Conservation (phyloP, 306 rosid genomes). For the Vicia faba region DNA sequence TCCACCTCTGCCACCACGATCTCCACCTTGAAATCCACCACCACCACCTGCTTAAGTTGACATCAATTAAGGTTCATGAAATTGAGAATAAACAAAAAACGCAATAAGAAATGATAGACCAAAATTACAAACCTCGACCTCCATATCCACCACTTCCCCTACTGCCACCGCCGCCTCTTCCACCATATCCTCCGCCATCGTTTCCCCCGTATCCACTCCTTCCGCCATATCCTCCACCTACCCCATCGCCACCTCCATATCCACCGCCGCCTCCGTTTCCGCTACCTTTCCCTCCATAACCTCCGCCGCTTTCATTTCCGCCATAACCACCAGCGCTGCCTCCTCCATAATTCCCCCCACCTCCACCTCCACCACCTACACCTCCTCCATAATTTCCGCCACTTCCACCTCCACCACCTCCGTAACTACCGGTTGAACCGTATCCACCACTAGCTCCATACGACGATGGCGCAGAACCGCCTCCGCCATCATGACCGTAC, state of each 20-base stretch:
- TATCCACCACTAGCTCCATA: constrained; percentile 68
- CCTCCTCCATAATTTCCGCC: constrained; percentile 20
- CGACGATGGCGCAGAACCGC: constrained; percentile 64
- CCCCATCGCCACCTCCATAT: constrained; percentile 33
- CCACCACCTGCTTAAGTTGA: constrained; percentile 58
- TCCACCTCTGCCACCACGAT: constrained; percentile 61
- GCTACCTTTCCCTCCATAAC: constrained; percentile 46
- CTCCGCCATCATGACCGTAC: constrained; percentile 85
- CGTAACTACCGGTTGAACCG: constrained; percentile 50
- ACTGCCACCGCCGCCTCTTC: constrained; percentile 34
- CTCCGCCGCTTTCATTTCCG: constrained; percentile 45
- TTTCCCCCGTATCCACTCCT: constrained; percentile 54
- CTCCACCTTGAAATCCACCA: constrained; percentile 82
- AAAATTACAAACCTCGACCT: constrained; percentile 70
- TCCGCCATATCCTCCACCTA: constrained; percentile 47
- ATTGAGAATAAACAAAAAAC: not conserved
- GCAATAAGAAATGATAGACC: not conserved
- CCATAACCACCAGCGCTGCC: constrained; percentile 44
- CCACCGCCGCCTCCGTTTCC: constrained; percentile 36
- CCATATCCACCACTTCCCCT: constrained; percentile 60
- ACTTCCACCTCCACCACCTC: constrained; percentile 36
- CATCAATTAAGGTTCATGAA: not conserved
- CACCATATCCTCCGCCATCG: constrained; percentile 43
- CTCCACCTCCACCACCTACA: constrained; percentile 50
- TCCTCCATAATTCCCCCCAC: constrained; percentile 33